These are phyloP conservation scores for Pseudogymnoascus sp. DNA, from an alignment of 2,329 filamentous ascomycete genomes.

Conservation along the genomic window DNA sequence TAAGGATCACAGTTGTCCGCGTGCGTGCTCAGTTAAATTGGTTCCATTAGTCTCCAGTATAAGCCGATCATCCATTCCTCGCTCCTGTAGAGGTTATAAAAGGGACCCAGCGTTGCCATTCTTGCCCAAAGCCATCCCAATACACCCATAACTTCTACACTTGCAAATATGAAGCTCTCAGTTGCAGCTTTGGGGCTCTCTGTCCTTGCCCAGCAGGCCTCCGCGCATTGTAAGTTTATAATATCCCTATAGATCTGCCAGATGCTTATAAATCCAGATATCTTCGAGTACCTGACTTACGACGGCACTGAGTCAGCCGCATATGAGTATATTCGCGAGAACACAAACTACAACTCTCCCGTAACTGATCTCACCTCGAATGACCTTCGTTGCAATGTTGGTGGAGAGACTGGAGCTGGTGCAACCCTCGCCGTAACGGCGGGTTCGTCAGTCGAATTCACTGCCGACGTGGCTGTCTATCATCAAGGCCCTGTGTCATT, in stretches of 20 bases:
- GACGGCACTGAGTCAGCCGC: neutral
- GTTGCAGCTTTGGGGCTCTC: neutral
- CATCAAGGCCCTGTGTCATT: conserved; percentile 30
- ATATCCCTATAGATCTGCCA: neutral
- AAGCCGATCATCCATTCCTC: neutral
- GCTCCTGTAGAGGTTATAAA: neutral
- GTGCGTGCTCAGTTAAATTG: neutral
- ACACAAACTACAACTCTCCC: conserved; percentile 38
- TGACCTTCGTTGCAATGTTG: conserved; percentile 37
- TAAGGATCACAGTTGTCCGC: neutral
- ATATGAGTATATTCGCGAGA: conserved; percentile 34
- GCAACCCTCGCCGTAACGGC: conserved; percentile 5
- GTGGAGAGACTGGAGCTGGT: conserved; percentile 2
- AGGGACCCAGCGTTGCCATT: neutral
- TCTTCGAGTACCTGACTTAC: conserved; percentile 10
- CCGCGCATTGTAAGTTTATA: conserved; percentile 1
- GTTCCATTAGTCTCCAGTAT: neutral
- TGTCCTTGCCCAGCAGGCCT: neutral
- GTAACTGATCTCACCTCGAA: conserved; percentile 41
- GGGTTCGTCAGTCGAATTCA: conserved; percentile 3
- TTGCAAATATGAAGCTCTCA: neutral
- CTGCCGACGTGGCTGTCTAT: conserved; percentile 23
- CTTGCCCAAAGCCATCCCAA: neutral
- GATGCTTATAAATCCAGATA: conserved; percentile 2
- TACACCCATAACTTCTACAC: neutral